These are phyloP conservation scores for Tremella fuciformis DNA, from an alignment of 768 basidiomycete species.

Conservation along the genomic window DNA sequence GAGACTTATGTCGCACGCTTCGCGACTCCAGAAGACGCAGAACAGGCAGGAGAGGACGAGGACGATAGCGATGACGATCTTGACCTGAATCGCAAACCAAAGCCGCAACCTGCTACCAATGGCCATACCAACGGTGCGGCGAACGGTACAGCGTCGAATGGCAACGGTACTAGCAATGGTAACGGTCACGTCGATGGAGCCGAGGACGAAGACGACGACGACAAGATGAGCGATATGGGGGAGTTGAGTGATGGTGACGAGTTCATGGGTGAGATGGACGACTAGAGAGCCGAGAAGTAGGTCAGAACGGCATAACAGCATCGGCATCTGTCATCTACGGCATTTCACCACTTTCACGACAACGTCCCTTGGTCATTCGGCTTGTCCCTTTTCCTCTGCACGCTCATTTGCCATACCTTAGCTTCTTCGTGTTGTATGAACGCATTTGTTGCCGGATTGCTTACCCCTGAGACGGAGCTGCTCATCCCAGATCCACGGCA, in stretches of 20 bases:
- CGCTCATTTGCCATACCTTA: slow-evolving; percentile 1
- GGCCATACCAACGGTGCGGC: slow-evolving; percentile 10
- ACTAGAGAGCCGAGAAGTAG: slow-evolving; percentile 22
- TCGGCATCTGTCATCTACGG: slow-evolving; percentile 1
- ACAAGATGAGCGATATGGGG: slow-evolving; percentile 52
- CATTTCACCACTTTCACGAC: background rate
- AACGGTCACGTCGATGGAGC: slow-evolving; percentile 12
- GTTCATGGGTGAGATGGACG: slow-evolving; percentile 50
- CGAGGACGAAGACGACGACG: slow-evolving; percentile 58
- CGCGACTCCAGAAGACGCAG: slow-evolving; percentile 84
- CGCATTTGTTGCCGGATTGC: background rate
- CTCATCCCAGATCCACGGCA: too few species aligned
- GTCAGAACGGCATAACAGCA: slow-evolving; percentile 6
- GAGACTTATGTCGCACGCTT: slow-evolving; percentile 96
- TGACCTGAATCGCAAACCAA: slow-evolving; percentile 8
- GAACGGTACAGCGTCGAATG: slow-evolving; percentile 8
- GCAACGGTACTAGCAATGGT: slow-evolving; percentile 16
- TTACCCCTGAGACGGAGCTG: too few species aligned
- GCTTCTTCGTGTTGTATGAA: slow-evolving; percentile 16
- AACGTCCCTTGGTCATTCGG: too few species aligned
- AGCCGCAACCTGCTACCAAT: background rate
- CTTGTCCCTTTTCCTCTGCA: background rate
- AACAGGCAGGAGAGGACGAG: slow-evolving; percentile 62
- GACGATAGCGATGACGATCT: slow-evolving; percentile 57
- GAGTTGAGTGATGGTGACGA: slow-evolving; percentile 47